Conservation (phyloP, 2,329 filamentous ascomycete genomes). For the Biscogniauxia marginata region DNA sequence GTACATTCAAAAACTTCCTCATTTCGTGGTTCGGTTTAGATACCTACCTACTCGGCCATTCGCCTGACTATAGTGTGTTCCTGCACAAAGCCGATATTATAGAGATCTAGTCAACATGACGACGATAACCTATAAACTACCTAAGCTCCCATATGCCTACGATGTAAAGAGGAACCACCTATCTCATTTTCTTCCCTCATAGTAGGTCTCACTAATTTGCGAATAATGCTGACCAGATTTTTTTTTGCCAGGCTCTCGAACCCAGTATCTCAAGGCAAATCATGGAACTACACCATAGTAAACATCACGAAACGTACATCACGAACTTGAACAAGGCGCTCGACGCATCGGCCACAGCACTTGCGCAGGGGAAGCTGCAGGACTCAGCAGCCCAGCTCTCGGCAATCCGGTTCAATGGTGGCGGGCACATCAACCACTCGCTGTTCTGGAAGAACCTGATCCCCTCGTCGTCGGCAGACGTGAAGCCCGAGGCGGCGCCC, state of each 20-base stretch:
- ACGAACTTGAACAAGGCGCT: slow-evolving; percentile 71
- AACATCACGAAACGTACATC: slow-evolving; percentile 78
- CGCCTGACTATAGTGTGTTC: neutral
- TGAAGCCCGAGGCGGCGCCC: slow-evolving; percentile 55
- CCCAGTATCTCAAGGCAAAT: slow-evolving; percentile 74
- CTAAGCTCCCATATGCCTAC: slow-evolving; percentile 66
- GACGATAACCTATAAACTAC: slow-evolving; percentile 57
- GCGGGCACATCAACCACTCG: slow-evolving; percentile 89
- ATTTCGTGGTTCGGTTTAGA: too few relatives aligned
- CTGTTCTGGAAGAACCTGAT: slow-evolving; percentile 88
- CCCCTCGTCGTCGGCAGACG: slow-evolving; percentile 57
- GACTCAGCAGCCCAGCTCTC: slow-evolving; percentile 65
- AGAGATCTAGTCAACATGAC: slow-evolving; percentile 27
- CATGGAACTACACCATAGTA: slow-evolving; percentile 78
- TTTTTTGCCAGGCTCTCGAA: slow-evolving; percentile 58
- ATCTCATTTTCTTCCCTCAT: too few relatives aligned
- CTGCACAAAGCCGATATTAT: neutral
- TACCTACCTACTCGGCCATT: neutral
- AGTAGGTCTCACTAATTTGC: too few relatives aligned
- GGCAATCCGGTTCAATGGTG: slow-evolving; percentile 82
- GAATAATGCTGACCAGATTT: neutral
- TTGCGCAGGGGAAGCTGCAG: slow-evolving; percentile 51
- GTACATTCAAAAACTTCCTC: too few relatives aligned
- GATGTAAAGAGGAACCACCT: slow-evolving; percentile 66
- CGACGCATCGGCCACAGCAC: slow-evolving; percentile 56